Conservation (phyloP, 2,329 filamentous ascomycete genomes). For the Monilinia fructigena region DNA sequence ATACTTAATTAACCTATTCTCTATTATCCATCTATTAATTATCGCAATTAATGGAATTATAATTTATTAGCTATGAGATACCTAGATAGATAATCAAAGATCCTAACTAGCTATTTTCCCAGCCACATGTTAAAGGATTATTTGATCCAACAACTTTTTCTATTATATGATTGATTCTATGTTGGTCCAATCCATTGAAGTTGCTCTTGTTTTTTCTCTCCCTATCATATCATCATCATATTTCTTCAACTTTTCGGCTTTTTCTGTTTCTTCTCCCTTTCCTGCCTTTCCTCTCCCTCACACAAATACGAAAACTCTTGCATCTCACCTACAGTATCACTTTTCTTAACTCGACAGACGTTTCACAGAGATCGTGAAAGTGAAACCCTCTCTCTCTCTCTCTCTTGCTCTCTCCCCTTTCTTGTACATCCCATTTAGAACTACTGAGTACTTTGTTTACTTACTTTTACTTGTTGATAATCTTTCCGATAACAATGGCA, state of each 20-base stretch:
- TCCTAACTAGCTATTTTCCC: not conserved
- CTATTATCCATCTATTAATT: not conserved
- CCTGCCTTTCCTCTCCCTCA: too few relatives aligned
- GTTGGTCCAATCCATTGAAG: too few relatives aligned
- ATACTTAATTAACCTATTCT: not conserved
- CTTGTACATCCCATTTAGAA: constrained; percentile 1
- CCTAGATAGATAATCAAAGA: too few relatives aligned
- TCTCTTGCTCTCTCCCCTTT: not conserved
- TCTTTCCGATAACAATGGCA: constrained; percentile 15
- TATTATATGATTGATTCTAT: not conserved
- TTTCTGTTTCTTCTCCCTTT: too few relatives aligned
- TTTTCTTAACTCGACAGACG: not conserved
- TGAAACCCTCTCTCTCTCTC: too few relatives aligned
- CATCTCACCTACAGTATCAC: not conserved
- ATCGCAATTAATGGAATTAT: not conserved
- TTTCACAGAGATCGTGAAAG: not conserved
- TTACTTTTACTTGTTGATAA: not conserved
- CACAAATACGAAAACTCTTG: too few relatives aligned
- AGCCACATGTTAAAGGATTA: constrained; percentile 21
- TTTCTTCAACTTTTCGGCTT: too few relatives aligned
- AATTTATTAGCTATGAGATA: too few relatives aligned
- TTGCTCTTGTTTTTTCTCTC: too few relatives aligned
- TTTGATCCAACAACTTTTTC: not conserved
- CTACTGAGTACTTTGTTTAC: not conserved
- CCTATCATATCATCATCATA: too few relatives aligned